Conservation (phyloP, 331 rosid genomes). For the Quercus tomentella region DNA sequence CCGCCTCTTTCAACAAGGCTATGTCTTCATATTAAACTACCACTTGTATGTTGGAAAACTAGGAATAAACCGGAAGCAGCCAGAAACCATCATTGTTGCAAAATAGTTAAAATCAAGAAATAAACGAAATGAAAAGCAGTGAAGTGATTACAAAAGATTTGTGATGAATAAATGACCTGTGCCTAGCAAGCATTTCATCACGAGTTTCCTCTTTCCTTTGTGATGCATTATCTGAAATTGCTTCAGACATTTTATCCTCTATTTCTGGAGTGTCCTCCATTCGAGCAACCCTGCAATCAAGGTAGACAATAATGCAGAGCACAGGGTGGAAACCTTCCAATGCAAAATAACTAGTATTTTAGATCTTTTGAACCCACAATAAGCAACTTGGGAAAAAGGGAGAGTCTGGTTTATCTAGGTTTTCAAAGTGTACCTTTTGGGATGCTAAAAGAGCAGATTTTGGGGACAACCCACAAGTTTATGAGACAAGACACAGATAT, state of each 20-base stretch:
- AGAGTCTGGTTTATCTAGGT: too few relatives aligned
- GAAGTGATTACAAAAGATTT: neutral
- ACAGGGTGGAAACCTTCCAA: neutral
- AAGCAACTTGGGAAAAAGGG: neutral
- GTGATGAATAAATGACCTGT: slow-evolving; percentile 47
- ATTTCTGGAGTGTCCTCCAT: slow-evolving; percentile 63
- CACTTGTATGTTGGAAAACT: neutral
- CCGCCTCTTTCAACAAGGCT: neutral
- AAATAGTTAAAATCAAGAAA: neutral
- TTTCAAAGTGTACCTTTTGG: too few relatives aligned
- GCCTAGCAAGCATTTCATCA: slow-evolving; percentile 80
- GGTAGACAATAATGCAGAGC: neutral
- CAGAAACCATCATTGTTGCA: neutral
- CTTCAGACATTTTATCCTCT: slow-evolving; percentile 35
- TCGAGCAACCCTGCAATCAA: slow-evolving; percentile 33
- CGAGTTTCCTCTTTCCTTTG: slow-evolving; percentile 51
- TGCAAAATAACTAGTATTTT: neutral
- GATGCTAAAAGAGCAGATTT: too few relatives aligned
- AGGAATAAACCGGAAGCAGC: neutral
- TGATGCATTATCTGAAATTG: slow-evolving; percentile 35
- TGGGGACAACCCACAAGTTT: too few relatives aligned
- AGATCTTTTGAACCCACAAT: neutral
- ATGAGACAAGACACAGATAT: too few relatives aligned
- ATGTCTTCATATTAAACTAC: neutral
- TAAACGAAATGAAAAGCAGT: neutral